Conservation (phyloP, 345 rosid species). For the Brassica carinata region DNA sequence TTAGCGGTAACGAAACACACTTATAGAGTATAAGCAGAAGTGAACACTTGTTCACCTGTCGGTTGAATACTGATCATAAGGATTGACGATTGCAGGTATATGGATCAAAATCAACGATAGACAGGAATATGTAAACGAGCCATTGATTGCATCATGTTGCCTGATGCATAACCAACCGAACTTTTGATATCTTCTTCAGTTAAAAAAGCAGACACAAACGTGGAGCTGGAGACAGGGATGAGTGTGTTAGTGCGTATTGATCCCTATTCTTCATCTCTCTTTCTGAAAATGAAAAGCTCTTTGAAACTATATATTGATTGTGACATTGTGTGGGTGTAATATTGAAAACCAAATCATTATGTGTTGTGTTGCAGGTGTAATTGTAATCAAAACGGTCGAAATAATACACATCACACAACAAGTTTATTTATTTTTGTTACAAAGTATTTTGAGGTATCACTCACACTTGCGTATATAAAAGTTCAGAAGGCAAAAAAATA, state of each 20-base stretch:
- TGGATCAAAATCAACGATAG: conserved; percentile 94
- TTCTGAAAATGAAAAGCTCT: conserved; percentile 3
- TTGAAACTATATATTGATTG: neutral
- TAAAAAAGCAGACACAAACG: neutral
- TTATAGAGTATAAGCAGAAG: neutral
- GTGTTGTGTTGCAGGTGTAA: conserved; percentile 6
- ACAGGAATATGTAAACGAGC: conserved; percentile 95
- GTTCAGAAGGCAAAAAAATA: no score
- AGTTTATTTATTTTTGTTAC: neutral
- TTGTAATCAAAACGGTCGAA: conserved; percentile 7
- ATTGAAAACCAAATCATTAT: neutral
- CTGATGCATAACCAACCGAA: conserved; percentile 40
- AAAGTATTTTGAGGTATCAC: neutral
- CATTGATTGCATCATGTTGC: conserved; percentile 80
- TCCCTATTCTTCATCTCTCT: neutral
- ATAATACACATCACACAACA: neutral
- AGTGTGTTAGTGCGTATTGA: neutral
- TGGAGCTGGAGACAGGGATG: neutral
- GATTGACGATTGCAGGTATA: conserved; percentile 60
- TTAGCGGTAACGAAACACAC: conserved; percentile 62
- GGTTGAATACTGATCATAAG: neutral
- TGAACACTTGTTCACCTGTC: neutral
- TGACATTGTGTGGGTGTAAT: neutral
- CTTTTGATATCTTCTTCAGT: neutral
- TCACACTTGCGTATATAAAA: no score